Evolutionary conservation across 768 basidiomycete species (phyloP).

Genomic region (Paxillus rubicundulus): DNA sequence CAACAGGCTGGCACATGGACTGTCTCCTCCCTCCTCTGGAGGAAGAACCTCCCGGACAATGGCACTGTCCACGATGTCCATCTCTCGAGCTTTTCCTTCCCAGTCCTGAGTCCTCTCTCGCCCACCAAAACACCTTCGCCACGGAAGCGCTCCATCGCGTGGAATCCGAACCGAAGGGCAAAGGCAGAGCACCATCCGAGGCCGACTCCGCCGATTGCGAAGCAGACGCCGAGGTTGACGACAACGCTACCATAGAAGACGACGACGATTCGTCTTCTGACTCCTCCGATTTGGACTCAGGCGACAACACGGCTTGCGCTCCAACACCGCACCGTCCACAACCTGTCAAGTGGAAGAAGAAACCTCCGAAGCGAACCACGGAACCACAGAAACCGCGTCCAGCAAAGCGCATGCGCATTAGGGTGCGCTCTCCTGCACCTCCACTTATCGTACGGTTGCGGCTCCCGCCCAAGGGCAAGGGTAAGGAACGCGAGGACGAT

Average conservation of each 20-base stretch:
- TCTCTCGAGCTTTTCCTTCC: conserved; percentile 22
- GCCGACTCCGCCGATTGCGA: conserved; percentile 27
- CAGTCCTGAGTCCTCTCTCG: background rate
- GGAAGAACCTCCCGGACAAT: conserved; percentile 70
- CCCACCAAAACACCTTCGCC: conserved; percentile 43
- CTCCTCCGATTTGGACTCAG: conserved; percentile 34
- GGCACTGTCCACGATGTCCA: conserved; percentile 71
- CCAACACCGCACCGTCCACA: conserved; percentile 11
- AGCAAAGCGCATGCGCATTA: conserved; percentile 47
- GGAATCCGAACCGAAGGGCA: conserved; percentile 27
- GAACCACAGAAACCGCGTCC: conserved; percentile 29
- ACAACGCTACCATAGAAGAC: conserved; percentile 28
- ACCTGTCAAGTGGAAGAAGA: conserved; percentile 27
- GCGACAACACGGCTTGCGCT: conserved; percentile 16
- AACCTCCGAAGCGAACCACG: conserved; percentile 24
- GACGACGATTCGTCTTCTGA: conserved; percentile 17
- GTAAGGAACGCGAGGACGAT: conserved; percentile 68
- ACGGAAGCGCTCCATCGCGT: conserved; percentile 26
- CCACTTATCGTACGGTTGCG: conserved; percentile 51
- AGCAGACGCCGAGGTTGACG: conserved; percentile 35
- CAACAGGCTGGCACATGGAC: conserved; percentile 78
- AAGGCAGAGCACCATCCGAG: conserved; percentile 25
- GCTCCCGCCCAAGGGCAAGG: conserved; percentile 60
- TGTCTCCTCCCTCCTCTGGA: conserved; percentile 73
- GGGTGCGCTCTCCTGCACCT: conserved; percentile 35